A percentile compares a stretch with the other conserved stretches of the same genome.
Evolutionary conservation across 495 filamentous ascomycete genomes (phyloP).

Genomic region (Talaromyces wortmannii): DNA sequence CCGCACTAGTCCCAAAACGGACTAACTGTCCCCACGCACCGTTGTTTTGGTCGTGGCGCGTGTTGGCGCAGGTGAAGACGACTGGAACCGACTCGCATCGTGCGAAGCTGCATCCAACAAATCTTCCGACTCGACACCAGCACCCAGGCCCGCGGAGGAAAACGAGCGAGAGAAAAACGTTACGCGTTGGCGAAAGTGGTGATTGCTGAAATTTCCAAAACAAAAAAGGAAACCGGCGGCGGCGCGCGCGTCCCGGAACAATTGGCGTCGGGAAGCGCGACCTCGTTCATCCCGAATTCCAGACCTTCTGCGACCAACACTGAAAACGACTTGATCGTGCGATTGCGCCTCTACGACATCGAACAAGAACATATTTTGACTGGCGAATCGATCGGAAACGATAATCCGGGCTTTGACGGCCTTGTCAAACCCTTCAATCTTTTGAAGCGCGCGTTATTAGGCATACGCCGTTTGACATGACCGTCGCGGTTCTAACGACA

Average conservation of each 20-base stretch:
- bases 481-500: conserved; percentile 34
- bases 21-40: background rate
- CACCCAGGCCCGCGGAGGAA: background rate
- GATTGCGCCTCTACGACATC: background rate
- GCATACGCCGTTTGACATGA: conserved; percentile 29
- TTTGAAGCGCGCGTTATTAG: background rate
- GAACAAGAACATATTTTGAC: background rate
- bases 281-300: no score
- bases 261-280: background rate
- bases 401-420: background rate
- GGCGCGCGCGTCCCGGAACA: background rate
- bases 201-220: background rate
- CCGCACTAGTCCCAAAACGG: background rate
- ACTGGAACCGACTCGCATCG: background rate
- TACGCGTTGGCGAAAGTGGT: background rate
- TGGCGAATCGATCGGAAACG: background rate
- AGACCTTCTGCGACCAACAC: background rate
- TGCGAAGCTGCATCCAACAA: background rate
- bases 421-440: background rate
- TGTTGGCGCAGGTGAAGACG: background rate
- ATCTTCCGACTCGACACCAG: background rate
- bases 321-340: background rate
- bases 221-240: background rate
- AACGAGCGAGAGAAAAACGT: background rate
- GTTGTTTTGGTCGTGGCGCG: conserved; percentile 4